A percentile compares a stretch with the other conserved stretches of the same genome.
phyloP scores from a whole-genome alignment of 2,329 filamentous ascomycete genomes.

The Clonostachys byssicola region DNA sequence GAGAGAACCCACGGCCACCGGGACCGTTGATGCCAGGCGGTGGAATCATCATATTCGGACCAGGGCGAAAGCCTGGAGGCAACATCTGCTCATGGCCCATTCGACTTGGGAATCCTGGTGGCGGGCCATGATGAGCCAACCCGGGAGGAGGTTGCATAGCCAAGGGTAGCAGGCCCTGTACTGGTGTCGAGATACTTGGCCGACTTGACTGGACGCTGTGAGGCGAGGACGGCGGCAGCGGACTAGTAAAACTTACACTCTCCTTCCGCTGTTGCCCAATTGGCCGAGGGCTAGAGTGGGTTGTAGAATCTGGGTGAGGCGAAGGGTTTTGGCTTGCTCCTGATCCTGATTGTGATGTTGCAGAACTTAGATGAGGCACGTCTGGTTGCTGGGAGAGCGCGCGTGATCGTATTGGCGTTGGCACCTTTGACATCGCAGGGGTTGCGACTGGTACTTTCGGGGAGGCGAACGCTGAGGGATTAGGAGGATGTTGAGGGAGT shows the following conservation, averaged over 20 bases:
- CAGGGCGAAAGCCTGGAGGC: constrained; percentile 37
- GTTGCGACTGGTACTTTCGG: constrained; percentile 77
- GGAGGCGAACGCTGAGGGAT: constrained; percentile 60
- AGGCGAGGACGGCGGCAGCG: constrained; percentile 49
- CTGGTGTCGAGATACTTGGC: constrained; percentile 37
- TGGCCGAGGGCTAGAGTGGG: constrained; percentile 61
- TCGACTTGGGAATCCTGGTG: constrained; percentile 51
- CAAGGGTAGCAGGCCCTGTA: constrained; percentile 45
- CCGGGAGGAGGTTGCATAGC: constrained; percentile 44
- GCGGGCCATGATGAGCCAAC: constrained; percentile 23
- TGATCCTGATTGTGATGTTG: constrained; percentile 60
- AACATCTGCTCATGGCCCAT: constrained; percentile 50
- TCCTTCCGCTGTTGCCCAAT: constrained; percentile 61
- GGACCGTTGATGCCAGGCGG: constrained; percentile 47
- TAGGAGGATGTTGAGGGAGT: constrained; percentile 56
- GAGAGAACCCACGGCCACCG: constrained; percentile 36
- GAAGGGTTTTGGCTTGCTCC: constrained; percentile 52
- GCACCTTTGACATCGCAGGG: constrained; percentile 76
- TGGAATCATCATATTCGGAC: constrained; percentile 39
- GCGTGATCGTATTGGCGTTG: constrained; percentile 73
- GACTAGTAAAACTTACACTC: constrained; percentile 33
- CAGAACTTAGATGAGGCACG: constrained; percentile 63
- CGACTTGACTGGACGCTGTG: constrained; percentile 29
- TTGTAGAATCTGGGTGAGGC: constrained; percentile 57
- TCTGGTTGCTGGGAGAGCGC: constrained; percentile 81